Conservation (phyloP, 768 basidiomycete genomes). For the Dioszegia crocea region DNA sequence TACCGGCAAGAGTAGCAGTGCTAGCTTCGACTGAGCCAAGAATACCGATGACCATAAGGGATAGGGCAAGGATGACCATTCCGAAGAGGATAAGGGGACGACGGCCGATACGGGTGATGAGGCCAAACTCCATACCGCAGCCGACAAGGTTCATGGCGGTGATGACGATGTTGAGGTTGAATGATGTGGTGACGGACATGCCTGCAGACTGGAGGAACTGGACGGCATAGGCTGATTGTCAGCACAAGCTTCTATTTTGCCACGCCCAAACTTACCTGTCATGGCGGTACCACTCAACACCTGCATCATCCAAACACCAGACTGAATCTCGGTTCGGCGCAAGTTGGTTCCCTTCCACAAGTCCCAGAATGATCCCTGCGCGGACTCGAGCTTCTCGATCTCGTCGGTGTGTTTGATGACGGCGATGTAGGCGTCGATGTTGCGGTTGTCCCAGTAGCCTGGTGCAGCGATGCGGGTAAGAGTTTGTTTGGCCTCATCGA, state of each 20-base stretch:
- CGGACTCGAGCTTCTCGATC: slow-evolving; percentile 10
- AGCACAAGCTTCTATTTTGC: too few species aligned
- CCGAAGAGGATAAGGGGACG: slow-evolving; percentile 22
- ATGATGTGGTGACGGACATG: slow-evolving; percentile 9
- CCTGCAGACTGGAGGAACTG: slow-evolving; percentile 12
- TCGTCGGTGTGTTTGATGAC: slow-evolving; percentile 16
- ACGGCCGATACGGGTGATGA: slow-evolving; percentile 17
- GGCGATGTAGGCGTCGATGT: slow-evolving; percentile 16
- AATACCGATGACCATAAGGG: slow-evolving; percentile 16
- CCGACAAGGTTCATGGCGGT: slow-evolving; percentile 20
- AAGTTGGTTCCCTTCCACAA: slow-evolving; percentile 12
- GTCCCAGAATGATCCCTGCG: slow-evolving; percentile 9
- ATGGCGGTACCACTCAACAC: slow-evolving; percentile 8
- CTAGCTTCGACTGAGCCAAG: slow-evolving; percentile 8
- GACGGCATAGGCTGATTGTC: slow-evolving; percentile 1
- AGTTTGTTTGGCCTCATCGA: slow-evolving; percentile 22
- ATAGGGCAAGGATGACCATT: slow-evolving; percentile 7
- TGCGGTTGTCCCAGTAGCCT: slow-evolving; percentile 9
- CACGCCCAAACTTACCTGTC: neutral
- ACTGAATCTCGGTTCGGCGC: slow-evolving; percentile 13
- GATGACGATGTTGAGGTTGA: slow-evolving; percentile 22
- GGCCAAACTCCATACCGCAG: slow-evolving; percentile 4
- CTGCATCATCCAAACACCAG: slow-evolving; percentile 12
- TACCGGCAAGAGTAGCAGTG: neutral
- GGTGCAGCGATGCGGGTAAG: slow-evolving; percentile 11